Evolutionary conservation across 2,329 filamentous ascomycete genomes (phyloP).

Genomic region (Monosporascus ibericus): DNA sequence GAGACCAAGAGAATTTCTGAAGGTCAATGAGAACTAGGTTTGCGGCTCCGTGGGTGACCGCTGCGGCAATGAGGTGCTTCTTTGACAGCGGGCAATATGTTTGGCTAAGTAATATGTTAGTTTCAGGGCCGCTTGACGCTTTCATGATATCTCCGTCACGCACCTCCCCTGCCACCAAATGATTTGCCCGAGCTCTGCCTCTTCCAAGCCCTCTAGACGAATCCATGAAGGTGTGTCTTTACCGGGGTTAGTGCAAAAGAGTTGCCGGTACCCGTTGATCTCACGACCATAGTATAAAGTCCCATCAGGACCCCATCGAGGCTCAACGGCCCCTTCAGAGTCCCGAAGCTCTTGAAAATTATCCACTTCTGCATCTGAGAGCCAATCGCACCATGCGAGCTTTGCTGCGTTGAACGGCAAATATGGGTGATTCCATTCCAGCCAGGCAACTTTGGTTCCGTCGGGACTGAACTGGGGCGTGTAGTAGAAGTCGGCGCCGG

Average conservation of each 20-base stretch:
- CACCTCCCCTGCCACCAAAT: too few relatives aligned
- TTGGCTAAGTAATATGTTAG: too few relatives aligned
- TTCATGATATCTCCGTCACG: too few relatives aligned
- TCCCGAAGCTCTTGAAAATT: conserved; percentile 29
- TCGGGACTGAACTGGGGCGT: conserved; percentile 42
- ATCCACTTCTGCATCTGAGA: conserved; percentile 18
- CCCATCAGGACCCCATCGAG: conserved; percentile 44
- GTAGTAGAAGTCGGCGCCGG: conserved; percentile 47
- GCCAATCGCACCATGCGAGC: conserved; percentile 38
- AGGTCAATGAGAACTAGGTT: too few relatives aligned
- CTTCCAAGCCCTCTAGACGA: conserved; percentile 31
- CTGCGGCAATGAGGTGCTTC: too few relatives aligned
- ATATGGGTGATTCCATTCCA: conserved; percentile 49
- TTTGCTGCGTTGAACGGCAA: conserved; percentile 44
- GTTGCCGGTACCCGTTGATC: conserved; percentile 37
- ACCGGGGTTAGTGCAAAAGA: conserved; percentile 33
- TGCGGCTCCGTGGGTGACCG: too few relatives aligned
- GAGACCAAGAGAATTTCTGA: too few relatives aligned
- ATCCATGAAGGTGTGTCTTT: conserved; percentile 19
- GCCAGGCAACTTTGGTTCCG: conserved; percentile 41
- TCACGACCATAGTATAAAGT: conserved; percentile 43
- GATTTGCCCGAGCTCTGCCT: conserved; percentile 5
- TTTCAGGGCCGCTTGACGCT: too few relatives aligned
- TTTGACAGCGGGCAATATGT: too few relatives aligned
- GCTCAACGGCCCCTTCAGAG: conserved; percentile 34